Percentiles rank a stretch among this genome's conserved stretches.
phyloP scores from a whole-genome alignment of 768 basidiomycete genomes.

The Sporobolomyces phaffii region DNA sequence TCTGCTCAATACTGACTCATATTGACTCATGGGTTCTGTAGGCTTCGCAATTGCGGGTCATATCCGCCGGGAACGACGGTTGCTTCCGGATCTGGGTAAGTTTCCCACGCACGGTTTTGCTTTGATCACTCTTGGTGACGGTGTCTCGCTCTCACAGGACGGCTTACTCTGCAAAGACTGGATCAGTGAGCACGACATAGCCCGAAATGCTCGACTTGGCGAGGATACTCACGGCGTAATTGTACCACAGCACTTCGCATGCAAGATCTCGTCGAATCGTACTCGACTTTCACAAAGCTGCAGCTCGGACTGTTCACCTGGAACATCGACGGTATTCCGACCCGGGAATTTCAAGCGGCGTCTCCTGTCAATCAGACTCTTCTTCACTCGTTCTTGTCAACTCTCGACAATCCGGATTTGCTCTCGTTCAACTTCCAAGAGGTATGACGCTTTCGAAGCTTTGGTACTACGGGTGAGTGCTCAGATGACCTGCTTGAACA shows the following conservation, averaged over 20 bases:
- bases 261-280: conserved; percentile 65
- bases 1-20: no score
- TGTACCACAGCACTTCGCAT: conserved; percentile 48
- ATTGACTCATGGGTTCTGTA: no score
- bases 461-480: neutral
- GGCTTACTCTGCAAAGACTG: conserved; percentile 24
- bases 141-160: neutral
- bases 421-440: conserved; percentile 93
- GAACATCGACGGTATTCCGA: conserved; percentile 73
- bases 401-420: conserved; percentile 72
- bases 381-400: conserved; percentile 42
- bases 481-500: no score
- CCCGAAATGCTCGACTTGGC: no score
- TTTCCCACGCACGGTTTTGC: neutral
- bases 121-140: neutral
- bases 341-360: conserved; percentile 64
- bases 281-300: conserved; percentile 69
- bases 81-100: conserved; percentile 71
- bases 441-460: conserved; percentile 47
- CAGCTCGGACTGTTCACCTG: conserved; percentile 76
- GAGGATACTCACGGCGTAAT: neutral
- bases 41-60: conserved; percentile 56
- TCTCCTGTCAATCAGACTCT: conserved; percentile 46
- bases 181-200: conserved; percentile 9
- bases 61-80: conserved; percentile 69